These are phyloP conservation scores for Retiboletus flavoniger DNA, from an alignment of 1,284 basidiomycete species.

Conservation along the genomic window DNA sequence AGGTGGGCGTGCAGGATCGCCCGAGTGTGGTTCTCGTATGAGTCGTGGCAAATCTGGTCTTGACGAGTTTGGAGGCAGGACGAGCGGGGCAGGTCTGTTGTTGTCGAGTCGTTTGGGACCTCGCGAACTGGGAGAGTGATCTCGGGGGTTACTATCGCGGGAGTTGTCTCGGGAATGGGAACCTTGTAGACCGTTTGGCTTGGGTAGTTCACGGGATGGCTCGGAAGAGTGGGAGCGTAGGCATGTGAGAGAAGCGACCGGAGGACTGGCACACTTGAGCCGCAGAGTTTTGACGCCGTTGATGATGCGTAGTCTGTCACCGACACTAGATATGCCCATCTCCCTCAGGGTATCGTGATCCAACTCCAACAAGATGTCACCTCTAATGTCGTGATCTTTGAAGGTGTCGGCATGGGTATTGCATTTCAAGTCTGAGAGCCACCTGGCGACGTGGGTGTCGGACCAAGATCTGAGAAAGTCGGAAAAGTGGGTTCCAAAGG, in stretches of 20 bases:
- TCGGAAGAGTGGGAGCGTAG: background rate
- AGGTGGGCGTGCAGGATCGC: slow-evolving; percentile 48
- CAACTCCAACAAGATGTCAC: slow-evolving; percentile 84
- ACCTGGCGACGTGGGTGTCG: slow-evolving; percentile 66
- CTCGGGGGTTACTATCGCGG: slow-evolving; percentile 19
- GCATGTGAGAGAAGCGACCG: slow-evolving; percentile 21
- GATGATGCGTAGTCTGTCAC: slow-evolving; percentile 83
- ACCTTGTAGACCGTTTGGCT: slow-evolving; percentile 2
- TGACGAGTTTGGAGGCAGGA: slow-evolving; percentile 49
- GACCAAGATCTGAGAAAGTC: slow-evolving; percentile 70
- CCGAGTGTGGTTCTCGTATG: slow-evolving; percentile 54
- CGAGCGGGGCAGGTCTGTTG: slow-evolving; percentile 64
- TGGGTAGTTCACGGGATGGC: slow-evolving; percentile 9
- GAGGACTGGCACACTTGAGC: slow-evolving; percentile 46
- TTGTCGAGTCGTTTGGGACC: slow-evolving; percentile 46
- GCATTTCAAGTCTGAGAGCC: slow-evolving; percentile 75
- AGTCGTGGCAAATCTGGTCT: slow-evolving; percentile 63
- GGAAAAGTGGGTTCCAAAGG: slow-evolving; percentile 53
- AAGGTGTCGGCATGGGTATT: slow-evolving; percentile 69
- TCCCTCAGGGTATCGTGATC: slow-evolving; percentile 85
- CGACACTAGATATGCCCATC: slow-evolving; percentile 84
- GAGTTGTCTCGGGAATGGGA: slow-evolving; percentile 25
- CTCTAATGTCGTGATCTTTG: slow-evolving; percentile 82
- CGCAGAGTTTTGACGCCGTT: slow-evolving; percentile 81
- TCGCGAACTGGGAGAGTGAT: slow-evolving; percentile 32